phyloP scores from a whole-genome alignment of 192 early-diverging fungal genomes.

The Podila epigama region DNA sequence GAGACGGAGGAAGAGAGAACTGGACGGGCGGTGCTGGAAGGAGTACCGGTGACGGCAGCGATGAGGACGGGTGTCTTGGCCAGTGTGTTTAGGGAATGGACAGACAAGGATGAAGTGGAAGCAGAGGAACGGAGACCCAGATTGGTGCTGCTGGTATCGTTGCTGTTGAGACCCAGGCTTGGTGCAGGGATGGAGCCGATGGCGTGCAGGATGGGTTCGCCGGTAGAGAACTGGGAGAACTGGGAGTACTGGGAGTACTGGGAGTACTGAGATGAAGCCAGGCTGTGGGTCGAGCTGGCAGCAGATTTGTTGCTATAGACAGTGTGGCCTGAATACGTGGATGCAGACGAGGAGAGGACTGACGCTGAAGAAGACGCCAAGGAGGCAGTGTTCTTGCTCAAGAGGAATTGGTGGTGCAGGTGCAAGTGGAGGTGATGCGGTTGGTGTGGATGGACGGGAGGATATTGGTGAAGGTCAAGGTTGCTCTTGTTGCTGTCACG shows the following conservation, averaged over 20 bases:
- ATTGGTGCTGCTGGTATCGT: too few species aligned
- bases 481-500: constrained; percentile 36
- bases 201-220: constrained; percentile 27
- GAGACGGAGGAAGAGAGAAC: background rate
- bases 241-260: constrained; percentile 1
- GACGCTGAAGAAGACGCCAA: background rate
- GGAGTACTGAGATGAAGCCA: constrained; percentile 21
- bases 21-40: too few species aligned
- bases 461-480: constrained; percentile 23
- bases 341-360: background rate
- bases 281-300: constrained; percentile 18
- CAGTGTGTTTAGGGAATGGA: too few species aligned
- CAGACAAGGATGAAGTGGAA: constrained; percentile 2
- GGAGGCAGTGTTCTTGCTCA: background rate
- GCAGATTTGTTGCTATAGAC: constrained; percentile 22
- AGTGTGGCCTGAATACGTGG: constrained; percentile 5
- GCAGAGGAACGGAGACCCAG: background rate
- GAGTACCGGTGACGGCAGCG: too few species aligned
- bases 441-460: background rate
- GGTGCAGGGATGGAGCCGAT: constrained; percentile 39
- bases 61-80: too few species aligned
- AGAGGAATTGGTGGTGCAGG: background rate
- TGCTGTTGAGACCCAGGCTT: too few species aligned
- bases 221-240: too few species aligned
- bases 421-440: background rate